Conservation (phyloP, 83 land plant species). For the Picea mariana region DNA sequence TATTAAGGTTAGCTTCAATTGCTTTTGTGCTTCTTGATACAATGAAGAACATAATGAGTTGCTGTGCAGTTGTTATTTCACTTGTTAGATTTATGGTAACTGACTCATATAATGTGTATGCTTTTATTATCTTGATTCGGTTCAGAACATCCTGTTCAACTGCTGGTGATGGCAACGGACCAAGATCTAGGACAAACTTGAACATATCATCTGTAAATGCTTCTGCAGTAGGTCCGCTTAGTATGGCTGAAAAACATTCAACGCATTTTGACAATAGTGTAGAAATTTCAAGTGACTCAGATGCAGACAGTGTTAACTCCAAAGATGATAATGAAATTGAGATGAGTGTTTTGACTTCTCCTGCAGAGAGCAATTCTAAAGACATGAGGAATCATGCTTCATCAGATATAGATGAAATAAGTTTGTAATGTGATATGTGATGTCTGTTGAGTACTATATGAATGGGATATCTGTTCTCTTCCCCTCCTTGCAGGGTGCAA, state of each 20-base stretch:
- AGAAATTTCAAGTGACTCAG: conserved; percentile 11
- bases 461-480: background rate
- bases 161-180: background rate
- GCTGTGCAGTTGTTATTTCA: background rate
- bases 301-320: conserved; percentile 7
- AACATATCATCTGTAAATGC: background rate
- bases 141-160: conserved; percentile 6
- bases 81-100: background rate
- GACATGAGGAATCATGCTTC: conserved; percentile 7
- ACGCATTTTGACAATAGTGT: background rate
- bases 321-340: conserved; percentile 9
- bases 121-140: background rate
- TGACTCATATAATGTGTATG: background rate
- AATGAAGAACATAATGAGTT: background rate
- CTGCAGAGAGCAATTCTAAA: conserved; percentile 8
- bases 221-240: background rate
- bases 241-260: conserved; percentile 4
- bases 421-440: background rate
- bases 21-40: background rate
- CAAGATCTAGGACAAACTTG: conserved; percentile 4
- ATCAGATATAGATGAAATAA: conserved; percentile 11
- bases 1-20: conserved; percentile 9
- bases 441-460: background rate
- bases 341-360: conserved; percentile 6
- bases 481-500: background rate